These are phyloP conservation scores for Geotrichum ghanense DNA, from an alignment of 805 yeast genomes.

Conservation along the genomic window DNA sequence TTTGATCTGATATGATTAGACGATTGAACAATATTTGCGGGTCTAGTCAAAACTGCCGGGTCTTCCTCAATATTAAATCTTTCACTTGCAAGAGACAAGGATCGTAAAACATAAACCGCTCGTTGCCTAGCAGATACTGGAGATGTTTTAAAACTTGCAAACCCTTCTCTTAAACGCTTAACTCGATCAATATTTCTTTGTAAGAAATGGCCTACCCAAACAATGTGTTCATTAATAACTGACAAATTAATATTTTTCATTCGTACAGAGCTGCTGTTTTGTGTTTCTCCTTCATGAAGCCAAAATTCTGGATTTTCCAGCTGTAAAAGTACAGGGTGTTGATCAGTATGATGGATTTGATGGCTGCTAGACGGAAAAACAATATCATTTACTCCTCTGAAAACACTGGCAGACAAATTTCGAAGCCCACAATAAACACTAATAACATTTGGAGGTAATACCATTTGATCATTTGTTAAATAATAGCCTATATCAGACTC, in stretches of 20 bases:
- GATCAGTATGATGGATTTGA: constrained; percentile 6
- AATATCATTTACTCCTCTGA: constrained; percentile 8
- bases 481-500: background rate
- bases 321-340: constrained; percentile 19
- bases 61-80: constrained; percentile 56
- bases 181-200: background rate
- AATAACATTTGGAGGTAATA: constrained; percentile 7
- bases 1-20: constrained; percentile 64
- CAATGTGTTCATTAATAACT: constrained; percentile 25
- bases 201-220: constrained; percentile 20
- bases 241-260: constrained; percentile 23
- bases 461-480: constrained; percentile 2
- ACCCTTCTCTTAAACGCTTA: background rate
- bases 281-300: constrained; percentile 17
- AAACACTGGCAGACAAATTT: constrained; percentile 15
- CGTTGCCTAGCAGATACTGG: constrained; percentile 5
- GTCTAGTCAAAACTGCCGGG: constrained; percentile 82
- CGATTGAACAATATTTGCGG: constrained; percentile 69
- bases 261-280: constrained; percentile 17
- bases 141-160: background rate
- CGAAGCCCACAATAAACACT: constrained; percentile 12
- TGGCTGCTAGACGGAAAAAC: background rate
- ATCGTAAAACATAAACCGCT: constrained; percentile 29
- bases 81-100: constrained; percentile 36
- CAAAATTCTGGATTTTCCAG: constrained; percentile 25